These are phyloP conservation scores for Aspergillus conjunctus DNA, from an alignment of 495 filamentous ascomycete genomes.

Conservation along the genomic window DNA sequence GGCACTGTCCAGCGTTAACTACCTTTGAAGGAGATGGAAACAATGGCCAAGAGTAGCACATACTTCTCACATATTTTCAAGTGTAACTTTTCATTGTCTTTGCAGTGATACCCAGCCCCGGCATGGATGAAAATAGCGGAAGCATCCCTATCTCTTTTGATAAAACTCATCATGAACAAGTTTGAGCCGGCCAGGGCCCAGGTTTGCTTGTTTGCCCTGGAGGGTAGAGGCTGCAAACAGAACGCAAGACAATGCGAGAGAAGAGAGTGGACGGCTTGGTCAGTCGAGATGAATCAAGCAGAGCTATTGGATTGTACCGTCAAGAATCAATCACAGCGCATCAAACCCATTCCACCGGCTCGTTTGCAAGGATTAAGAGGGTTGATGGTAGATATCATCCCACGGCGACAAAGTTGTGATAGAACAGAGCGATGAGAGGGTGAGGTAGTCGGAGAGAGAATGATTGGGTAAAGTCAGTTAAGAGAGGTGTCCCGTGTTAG, in stretches of 20 bases:
- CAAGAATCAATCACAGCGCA: not conserved
- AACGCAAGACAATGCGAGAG: not conserved
- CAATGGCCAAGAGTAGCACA: slow-evolving; percentile 35
- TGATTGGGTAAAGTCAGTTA: not conserved
- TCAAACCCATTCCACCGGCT: too few species aligned
- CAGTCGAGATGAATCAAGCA: not conserved
- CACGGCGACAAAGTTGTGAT: too few species aligned
- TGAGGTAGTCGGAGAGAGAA: not conserved
- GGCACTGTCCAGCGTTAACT: slow-evolving; percentile 58
- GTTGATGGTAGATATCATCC: not conserved
- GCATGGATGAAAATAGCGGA: slow-evolving; percentile 93
- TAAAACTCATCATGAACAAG: slow-evolving; percentile 30
- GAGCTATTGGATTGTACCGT: not conserved
- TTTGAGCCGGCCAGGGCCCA: not conserved
- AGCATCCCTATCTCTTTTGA: slow-evolving; percentile 43
- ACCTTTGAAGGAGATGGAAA: not conserved
- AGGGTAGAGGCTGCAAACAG: not conserved
- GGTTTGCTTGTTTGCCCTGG: not conserved
- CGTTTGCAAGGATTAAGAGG: not conserved
- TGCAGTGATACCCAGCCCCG: slow-evolving; percentile 91
- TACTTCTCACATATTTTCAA: slow-evolving; percentile 85
- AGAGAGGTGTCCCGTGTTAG: too few species aligned
- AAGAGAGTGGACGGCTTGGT: not conserved
- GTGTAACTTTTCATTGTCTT: slow-evolving; percentile 78
- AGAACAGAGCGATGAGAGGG: too few species aligned